A percentile compares a stretch with the other conserved stretches of the same genome.
These are phyloP conservation scores for Penicillium flavigenum DNA, from an alignment of 495 filamentous ascomycete species.

Conservation along the genomic window DNA sequence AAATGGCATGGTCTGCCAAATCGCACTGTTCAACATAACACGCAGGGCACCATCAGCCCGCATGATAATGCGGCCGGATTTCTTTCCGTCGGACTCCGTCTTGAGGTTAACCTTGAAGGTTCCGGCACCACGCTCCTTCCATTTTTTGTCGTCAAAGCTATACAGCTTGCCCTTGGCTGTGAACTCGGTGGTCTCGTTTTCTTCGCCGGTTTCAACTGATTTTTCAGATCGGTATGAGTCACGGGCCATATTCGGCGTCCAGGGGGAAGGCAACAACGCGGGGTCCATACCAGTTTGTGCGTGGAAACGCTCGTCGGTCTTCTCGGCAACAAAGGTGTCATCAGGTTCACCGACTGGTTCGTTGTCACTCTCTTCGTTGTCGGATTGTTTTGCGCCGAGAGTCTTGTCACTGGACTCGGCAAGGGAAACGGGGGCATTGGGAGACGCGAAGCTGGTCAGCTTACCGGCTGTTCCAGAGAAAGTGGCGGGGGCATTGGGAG, in stretches of 20 bases:
- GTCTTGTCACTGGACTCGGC: constrained; percentile 58
- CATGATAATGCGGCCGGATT: constrained; percentile 73
- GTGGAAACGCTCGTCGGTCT: constrained; percentile 66
- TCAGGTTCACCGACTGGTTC: constrained; percentile 43
- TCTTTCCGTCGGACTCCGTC: constrained; percentile 51
- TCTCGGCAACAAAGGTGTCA: constrained; percentile 50
- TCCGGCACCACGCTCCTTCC: constrained; percentile 85
- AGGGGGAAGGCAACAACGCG: neutral
- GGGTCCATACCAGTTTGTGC: constrained; percentile 61
- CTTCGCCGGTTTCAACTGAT: constrained; percentile 73
- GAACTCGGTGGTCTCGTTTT: constrained; percentile 59
- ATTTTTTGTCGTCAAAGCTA: constrained; percentile 66
- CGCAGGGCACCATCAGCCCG: constrained; percentile 79
- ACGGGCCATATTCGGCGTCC: neutral
- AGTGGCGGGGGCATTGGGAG: constrained; percentile 51
- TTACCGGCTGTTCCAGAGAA: constrained; percentile 46
- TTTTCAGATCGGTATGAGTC: constrained; percentile 19
- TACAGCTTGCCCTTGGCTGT: constrained; percentile 75
- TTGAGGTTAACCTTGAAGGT: constrained; percentile 77
- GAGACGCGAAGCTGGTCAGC: constrained; percentile 69
- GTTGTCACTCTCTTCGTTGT: constrained; percentile 42
- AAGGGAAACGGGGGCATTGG: constrained; percentile 52
- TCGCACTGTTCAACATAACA: constrained; percentile 80
- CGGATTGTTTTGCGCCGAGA: constrained; percentile 68
- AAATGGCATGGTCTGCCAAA: constrained; percentile 71